phyloP scores from a whole-genome alignment of 2,329 filamentous ascomycete species.

The Didymella exigua region DNA sequence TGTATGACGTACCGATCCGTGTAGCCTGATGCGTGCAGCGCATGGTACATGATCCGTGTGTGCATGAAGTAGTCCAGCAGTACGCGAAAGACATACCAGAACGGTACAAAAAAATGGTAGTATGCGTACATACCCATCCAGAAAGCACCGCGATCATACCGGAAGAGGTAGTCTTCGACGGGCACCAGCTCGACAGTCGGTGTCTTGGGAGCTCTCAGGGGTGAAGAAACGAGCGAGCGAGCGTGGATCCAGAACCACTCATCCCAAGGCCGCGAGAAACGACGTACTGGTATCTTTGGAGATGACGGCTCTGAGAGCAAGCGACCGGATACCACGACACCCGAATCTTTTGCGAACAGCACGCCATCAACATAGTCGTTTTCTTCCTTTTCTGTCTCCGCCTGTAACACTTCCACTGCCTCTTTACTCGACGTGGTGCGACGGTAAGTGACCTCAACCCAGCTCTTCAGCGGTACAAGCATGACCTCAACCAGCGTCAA shows the following conservation, averaged over 20 bases:
- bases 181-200: conserved; percentile 51
- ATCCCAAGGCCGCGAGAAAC: conserved; percentile 64
- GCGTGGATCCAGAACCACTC: conserved; percentile 78
- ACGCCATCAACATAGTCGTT: conserved; percentile 75
- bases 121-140: conserved; percentile 68
- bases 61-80: conserved; percentile 66
- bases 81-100: conserved; percentile 64
- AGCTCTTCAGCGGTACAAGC: conserved; percentile 58
- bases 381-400: conserved; percentile 47
- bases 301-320: conserved; percentile 55
- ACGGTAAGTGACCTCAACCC: conserved; percentile 68
- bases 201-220: not conserved
- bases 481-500: conserved; percentile 65
- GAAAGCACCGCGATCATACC: conserved; percentile 69
- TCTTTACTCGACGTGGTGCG: conserved; percentile 58
- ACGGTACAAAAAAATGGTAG: conserved; percentile 65
- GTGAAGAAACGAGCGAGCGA: conserved; percentile 15
- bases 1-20: conserved; percentile 65
- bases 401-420: conserved; percentile 55
- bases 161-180: conserved; percentile 63
- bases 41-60: conserved; percentile 67
- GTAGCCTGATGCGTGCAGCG: conserved; percentile 63
- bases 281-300: conserved; percentile 30
- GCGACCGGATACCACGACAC: conserved; percentile 65
- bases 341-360: conserved; percentile 60